Conservation (phyloP, 2,329 filamentous ascomycete genomes). For the Hirsutella thompsonii region DNA sequence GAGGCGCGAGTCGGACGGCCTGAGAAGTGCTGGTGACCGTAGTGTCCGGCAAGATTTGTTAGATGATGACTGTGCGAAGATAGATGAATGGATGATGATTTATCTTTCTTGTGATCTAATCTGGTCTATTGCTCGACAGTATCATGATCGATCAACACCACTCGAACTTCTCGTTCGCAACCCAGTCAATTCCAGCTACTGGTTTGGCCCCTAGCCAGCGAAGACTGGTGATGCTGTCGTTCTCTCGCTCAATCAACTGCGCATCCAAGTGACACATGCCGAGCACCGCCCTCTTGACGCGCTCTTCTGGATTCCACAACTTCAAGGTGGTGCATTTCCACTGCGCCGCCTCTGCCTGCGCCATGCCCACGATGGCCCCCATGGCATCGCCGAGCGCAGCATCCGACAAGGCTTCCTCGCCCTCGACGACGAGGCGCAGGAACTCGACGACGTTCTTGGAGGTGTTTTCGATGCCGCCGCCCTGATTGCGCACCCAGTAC, state of each 20-base stretch:
- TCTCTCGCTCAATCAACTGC: constrained; percentile 41
- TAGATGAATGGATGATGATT: constrained; percentile 2
- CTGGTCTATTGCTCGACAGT: too few species aligned
- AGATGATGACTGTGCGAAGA: background rate
- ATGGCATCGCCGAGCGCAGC: constrained; percentile 39
- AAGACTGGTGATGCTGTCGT: constrained; percentile 56
- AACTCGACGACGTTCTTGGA: constrained; percentile 58
- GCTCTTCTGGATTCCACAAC: constrained; percentile 68
- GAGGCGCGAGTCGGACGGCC: background rate
- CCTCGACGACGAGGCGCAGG: constrained; percentile 55
- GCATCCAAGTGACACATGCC: constrained; percentile 32
- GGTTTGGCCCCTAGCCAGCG: constrained; percentile 53
- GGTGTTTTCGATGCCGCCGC: constrained; percentile 35
- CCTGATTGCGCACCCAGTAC: constrained; percentile 58
- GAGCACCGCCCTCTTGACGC: constrained; percentile 33
- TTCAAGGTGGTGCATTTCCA: constrained; percentile 62
- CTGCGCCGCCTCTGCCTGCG: constrained; percentile 54
- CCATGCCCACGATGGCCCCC: constrained; percentile 49
- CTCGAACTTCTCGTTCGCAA: constrained; percentile 64
- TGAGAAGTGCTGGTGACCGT: background rate
- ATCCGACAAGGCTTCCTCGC: constrained; percentile 22
- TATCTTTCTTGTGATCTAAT: constrained; percentile 1
- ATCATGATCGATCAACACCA: constrained; percentile 58
- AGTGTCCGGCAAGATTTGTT: background rate
- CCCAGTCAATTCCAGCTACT: constrained; percentile 50